phyloP scores from a whole-genome alignment of 176 grass and related monocot species.

The Lolium multiflorum region DNA sequence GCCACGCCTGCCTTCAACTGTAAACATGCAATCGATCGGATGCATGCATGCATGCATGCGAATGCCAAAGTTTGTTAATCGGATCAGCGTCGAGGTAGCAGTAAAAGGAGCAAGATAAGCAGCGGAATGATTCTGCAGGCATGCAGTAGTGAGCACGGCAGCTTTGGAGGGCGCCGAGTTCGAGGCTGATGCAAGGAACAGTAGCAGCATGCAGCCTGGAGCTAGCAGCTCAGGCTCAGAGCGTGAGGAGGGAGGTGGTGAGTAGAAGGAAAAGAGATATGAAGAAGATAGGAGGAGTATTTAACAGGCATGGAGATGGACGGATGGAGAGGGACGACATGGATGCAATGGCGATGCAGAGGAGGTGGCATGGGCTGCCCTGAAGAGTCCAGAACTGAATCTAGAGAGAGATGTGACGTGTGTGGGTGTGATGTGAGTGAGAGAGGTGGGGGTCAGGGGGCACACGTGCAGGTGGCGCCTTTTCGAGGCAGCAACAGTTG shows the following conservation, averaged over 20 bases:
- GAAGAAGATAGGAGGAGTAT: conserved; percentile 26
- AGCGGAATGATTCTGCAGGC: conserved; percentile 47
- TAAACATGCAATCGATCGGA: conserved; percentile 3
- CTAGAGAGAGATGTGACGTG: conserved; percentile 35
- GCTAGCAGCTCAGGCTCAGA: background rate
- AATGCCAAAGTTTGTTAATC: conserved; percentile 18
- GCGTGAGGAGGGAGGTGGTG: background rate
- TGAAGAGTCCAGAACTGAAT: conserved; percentile 40
- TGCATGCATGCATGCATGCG: conserved; percentile 13
- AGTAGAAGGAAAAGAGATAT: background rate
- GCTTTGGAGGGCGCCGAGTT: conserved; percentile 43
- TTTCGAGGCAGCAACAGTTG: conserved; percentile 66
- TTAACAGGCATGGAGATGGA: conserved; percentile 60
- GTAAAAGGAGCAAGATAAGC: background rate
- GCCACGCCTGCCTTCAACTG: background rate
- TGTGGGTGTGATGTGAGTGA: background rate
- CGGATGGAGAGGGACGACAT: conserved; percentile 29
- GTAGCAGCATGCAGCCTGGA: conserved; percentile 30
- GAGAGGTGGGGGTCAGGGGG: conserved; percentile 35
- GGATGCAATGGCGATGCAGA: conserved; percentile 28
- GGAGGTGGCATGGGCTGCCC: conserved; percentile 49
- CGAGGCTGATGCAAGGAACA: conserved; percentile 65
- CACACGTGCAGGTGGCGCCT: conserved; percentile 68
- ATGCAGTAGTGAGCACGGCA: background rate
- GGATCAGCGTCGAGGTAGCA: background rate